A percentile compares a stretch with the other conserved stretches of the same genome.
These are phyloP conservation scores for Diutina scorzettiae DNA, from an alignment of 1,139 yeast species.

Conservation along the genomic window DNA sequence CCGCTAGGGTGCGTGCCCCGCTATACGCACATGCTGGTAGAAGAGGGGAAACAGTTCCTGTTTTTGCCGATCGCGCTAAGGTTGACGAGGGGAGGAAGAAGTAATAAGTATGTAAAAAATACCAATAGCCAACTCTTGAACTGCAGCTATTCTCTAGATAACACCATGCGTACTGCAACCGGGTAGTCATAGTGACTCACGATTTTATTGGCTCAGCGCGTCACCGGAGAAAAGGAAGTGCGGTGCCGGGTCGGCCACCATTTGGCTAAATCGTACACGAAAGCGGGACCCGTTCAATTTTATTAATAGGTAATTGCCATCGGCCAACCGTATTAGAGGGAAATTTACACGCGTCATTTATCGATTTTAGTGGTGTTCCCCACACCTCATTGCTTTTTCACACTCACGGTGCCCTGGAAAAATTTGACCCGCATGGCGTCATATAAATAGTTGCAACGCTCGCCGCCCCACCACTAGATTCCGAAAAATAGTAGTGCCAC, in stretches of 20 bases:
- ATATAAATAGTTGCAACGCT: not conserved
- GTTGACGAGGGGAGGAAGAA: too few species aligned
- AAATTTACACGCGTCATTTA: not conserved
- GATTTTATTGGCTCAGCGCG: not conserved
- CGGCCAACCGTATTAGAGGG: not conserved
- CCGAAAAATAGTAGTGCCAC: too few species aligned
- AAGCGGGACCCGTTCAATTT: too few species aligned
- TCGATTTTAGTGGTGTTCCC: not conserved
- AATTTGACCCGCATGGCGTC: constrained; percentile 4
- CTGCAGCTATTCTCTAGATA: not conserved
- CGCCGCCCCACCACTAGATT: too few species aligned
- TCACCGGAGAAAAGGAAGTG: not conserved
- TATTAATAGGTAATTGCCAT: not conserved
- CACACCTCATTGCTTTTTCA: constrained; percentile 1
- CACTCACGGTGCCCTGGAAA: not conserved
- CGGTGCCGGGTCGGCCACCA: too few species aligned
- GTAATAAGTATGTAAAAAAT: too few species aligned
- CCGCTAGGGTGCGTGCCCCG: too few species aligned
- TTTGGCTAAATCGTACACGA: too few species aligned
- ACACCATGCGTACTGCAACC: not conserved
- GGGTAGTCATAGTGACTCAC: not conserved
- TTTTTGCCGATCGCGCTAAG: not conserved
- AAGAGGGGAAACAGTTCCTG: constrained; percentile 5
- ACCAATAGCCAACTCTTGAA: not conserved
- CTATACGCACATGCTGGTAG: constrained; percentile 4